Evolutionary conservation across 805 yeast genomes (phyloP).

Genomic region (Saccharomycopsis capsularis): DNA sequence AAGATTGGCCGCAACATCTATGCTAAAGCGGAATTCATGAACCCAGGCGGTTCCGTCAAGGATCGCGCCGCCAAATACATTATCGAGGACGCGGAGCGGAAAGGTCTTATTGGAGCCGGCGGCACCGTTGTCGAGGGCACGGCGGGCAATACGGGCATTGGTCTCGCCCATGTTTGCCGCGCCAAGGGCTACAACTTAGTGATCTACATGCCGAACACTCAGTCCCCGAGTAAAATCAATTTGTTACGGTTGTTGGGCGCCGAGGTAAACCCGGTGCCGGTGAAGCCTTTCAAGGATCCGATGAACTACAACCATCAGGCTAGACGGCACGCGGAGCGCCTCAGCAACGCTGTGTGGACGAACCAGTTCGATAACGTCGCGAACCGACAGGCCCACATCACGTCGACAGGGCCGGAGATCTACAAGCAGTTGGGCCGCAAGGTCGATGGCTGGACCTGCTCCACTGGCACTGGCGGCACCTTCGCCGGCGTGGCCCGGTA

Average conservation of each 20-base stretch:
- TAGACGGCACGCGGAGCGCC: slow-evolving; percentile 67
- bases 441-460: slow-evolving; percentile 80
- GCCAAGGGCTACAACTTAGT: slow-evolving; percentile 79
- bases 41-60: slow-evolving; percentile 90
- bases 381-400: slow-evolving; percentile 81
- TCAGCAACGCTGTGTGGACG: slow-evolving; percentile 85
- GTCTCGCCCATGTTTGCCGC: slow-evolving; percentile 75
- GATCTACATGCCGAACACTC: slow-evolving; percentile 89
- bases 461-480: slow-evolving; percentile 92
- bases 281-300: slow-evolving; percentile 75
- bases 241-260: slow-evolving; percentile 73
- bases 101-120: slow-evolving; percentile 59
- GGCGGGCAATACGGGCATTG: slow-evolving; percentile 95
- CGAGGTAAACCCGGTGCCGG: slow-evolving; percentile 84
- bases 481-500: slow-evolving; percentile 80
- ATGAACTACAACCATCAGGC: slow-evolving; percentile 85
- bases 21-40: slow-evolving; percentile 88
- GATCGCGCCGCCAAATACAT: slow-evolving; percentile 83
- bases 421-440: slow-evolving; percentile 77
- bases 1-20: slow-evolving; percentile 66
- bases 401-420: slow-evolving; percentile 89
- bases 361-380: slow-evolving; percentile 87
- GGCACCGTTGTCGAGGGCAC: slow-evolving; percentile 91
- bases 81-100: slow-evolving; percentile 68
- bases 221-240: slow-evolving; percentile 72